A percentile compares a stretch with the other conserved stretches of the same genome.
phyloP scores from a whole-genome alignment of 768 basidiomycete species.

The Pulveroboletus sp. region DNA sequence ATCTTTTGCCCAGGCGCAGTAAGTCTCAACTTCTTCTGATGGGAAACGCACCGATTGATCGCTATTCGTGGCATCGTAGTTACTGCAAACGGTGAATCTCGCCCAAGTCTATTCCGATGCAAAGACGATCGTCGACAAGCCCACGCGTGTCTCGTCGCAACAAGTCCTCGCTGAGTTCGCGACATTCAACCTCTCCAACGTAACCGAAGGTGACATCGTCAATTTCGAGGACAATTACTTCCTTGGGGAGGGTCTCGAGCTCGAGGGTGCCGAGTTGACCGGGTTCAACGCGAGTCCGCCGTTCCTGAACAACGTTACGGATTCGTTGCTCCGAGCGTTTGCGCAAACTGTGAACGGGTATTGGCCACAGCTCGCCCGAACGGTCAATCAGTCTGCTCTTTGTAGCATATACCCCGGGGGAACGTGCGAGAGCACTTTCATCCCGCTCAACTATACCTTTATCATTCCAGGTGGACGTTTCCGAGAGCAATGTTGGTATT shows the following conservation, averaged over 20 bases:
- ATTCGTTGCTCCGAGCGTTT: slow-evolving; percentile 69
- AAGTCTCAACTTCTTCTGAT: slow-evolving; percentile 20
- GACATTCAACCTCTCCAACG: slow-evolving; percentile 32
- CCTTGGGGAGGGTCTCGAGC: slow-evolving; percentile 80
- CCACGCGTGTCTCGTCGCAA: slow-evolving; percentile 65
- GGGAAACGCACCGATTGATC: neutral
- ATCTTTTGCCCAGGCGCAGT: slow-evolving; percentile 84
- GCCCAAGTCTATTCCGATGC: slow-evolving; percentile 73
- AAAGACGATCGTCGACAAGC: slow-evolving; percentile 90
- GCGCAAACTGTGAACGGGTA: slow-evolving; percentile 78
- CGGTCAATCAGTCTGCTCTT: slow-evolving; percentile 66
- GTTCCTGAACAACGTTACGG: slow-evolving; percentile 68
- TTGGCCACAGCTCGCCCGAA: slow-evolving; percentile 78
- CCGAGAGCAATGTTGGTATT: slow-evolving; percentile 72
- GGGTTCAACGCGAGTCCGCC: slow-evolving; percentile 62
- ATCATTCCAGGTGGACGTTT: slow-evolving; percentile 88
- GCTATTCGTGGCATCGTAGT: slow-evolving; percentile 35
- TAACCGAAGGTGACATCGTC: slow-evolving; percentile 65
- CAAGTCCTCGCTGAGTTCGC: slow-evolving; percentile 70
- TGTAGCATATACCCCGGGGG: slow-evolving; percentile 50
- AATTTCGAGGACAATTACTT: slow-evolving; percentile 75
- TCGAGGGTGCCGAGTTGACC: slow-evolving; percentile 58
- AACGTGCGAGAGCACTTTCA: slow-evolving; percentile 77
- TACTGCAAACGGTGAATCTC: slow-evolving; percentile 84
- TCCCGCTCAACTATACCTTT: slow-evolving; percentile 89